These are phyloP conservation scores for Saitozyma podzolica DNA, from an alignment of 768 basidiomycete genomes.

Conservation along the genomic window DNA sequence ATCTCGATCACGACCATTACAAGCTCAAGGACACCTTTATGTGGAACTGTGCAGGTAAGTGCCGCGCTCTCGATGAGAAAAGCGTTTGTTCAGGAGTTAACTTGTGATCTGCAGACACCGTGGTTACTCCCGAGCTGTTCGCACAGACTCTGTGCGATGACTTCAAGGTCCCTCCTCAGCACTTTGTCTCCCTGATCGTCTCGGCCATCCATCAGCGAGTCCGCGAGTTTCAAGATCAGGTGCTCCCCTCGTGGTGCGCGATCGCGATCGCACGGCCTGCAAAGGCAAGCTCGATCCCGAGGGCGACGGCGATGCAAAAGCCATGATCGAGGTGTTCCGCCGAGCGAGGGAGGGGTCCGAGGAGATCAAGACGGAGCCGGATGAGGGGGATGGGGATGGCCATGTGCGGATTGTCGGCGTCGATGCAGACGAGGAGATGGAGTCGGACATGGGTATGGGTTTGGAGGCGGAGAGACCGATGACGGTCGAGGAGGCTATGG, in stretches of 20 bases:
- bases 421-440: constrained; percentile 33
- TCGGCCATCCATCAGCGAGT: constrained; percentile 74
- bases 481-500: constrained; percentile 64
- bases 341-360: constrained; percentile 18
- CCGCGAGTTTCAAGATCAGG: constrained; percentile 55
- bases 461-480: constrained; percentile 43
- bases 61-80: background rate
- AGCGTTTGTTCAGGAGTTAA: too few relatives aligned
- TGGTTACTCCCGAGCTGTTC: constrained; percentile 85
- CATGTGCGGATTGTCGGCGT: background rate
- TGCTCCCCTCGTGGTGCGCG: constrained; percentile 28
- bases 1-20: constrained; percentile 91
- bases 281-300: constrained; percentile 68
- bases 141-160: constrained; percentile 90
- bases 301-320: constrained; percentile 63
- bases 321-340: constrained; percentile 27
- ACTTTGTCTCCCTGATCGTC: constrained; percentile 70
- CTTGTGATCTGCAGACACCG: constrained; percentile 62
- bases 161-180: constrained; percentile 67
- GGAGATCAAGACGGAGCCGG: constrained; percentile 1
- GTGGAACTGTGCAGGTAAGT: constrained; percentile 92
- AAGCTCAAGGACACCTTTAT: constrained; percentile 95
- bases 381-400: constrained; percentile 13
- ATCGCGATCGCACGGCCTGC: constrained; percentile 56
- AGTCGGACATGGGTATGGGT: constrained; percentile 31